Percentiles rank a stretch among this genome's conserved stretches.
Conservation (phyloP, 495 filamentous ascomycete species). For the Saxophila tyrrhenica region DNA sequence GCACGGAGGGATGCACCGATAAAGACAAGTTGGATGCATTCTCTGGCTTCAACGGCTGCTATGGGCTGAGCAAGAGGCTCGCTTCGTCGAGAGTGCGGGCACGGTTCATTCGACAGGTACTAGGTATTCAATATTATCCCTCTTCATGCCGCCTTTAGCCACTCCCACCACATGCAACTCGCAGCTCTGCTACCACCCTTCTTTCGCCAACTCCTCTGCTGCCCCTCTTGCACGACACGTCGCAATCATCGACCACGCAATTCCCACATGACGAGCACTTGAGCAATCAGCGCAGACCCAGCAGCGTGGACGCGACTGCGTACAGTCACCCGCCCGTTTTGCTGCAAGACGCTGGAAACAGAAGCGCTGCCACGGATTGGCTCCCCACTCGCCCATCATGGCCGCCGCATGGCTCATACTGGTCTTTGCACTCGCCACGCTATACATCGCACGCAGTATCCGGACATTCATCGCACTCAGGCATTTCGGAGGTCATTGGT, state of each 20-base stretch:
- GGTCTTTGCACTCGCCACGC: conserved; percentile 8
- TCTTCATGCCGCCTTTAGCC: conserved; percentile 1
- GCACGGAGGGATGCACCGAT: neutral
- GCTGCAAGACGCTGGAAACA: neutral
- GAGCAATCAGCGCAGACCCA: neutral
- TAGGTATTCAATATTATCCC: neutral
- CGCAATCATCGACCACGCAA: neutral
- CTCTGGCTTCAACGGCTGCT: neutral
- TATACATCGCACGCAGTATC: conserved; percentile 14
- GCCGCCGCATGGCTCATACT: conserved; percentile 1
- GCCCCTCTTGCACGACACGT: neutral
- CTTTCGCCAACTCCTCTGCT: neutral
- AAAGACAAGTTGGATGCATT: neutral
- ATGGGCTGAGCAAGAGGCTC: neutral
- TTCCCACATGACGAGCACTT: neutral
- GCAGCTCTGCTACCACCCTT: neutral
- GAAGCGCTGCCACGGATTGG: neutral
- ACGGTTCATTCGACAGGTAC: neutral
- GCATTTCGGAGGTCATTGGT: conserved; percentile 23
- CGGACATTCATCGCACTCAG: conserved; percentile 16
- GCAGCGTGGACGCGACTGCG: neutral
- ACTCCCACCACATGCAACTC: neutral
- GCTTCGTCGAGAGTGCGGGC: neutral
- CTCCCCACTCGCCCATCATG: conserved; percentile 6
- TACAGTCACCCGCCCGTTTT: neutral